Base-by-base conservation (phyloP, 2,329 filamentous ascomycete genomes). In the Chaetomium globosum region DNA sequence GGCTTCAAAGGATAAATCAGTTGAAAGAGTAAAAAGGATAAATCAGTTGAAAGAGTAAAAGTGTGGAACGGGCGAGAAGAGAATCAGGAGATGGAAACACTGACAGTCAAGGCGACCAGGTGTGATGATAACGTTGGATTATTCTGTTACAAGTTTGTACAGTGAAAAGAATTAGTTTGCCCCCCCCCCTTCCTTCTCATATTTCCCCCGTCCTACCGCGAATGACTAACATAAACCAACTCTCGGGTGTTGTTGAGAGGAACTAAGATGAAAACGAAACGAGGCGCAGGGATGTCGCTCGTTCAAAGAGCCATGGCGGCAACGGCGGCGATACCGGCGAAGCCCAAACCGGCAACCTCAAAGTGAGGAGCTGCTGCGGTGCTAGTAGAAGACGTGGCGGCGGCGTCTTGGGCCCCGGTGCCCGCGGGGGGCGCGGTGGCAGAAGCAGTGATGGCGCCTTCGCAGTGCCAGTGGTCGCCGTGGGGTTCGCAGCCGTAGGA, bases 401-500 rank as follows among this genome's bases (percentile, higher is more conserved):
- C 26, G 8, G 57, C 54, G 21, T 33, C 31, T 4, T 16, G 10
- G 3, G 63, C 26, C 21, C 39, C 19, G 16, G n/a, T 43, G 23
- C 6, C 23, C 16, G 39, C 59, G 57, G 63, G 36, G 39, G 65
- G 19, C 48, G 31, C 23, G 10, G 55, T 36, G 33, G 39, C 21
- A 3, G 57, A 52, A 6, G 64, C 57, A 12, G 63, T 64, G 43
- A 54, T 43, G 13, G 66, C 60, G 30, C 68, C 67, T 21, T 61
- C 43, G 59, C 70, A 71, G 55, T 71, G 69, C 71, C 70, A 72
- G 61, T 72, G 71, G 49, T 72, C 71, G 26, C 71, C 69, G 39
- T 72, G 71, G 8, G 69, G 26, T 30, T 66, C 61, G 52, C 71
- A 72, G 30, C 70, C 70, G 31, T 66, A 67, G 7, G 68, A 70